phyloP scores from a whole-genome alignment of 1,139 yeast species.

The Geotrichum fermentans region DNA sequence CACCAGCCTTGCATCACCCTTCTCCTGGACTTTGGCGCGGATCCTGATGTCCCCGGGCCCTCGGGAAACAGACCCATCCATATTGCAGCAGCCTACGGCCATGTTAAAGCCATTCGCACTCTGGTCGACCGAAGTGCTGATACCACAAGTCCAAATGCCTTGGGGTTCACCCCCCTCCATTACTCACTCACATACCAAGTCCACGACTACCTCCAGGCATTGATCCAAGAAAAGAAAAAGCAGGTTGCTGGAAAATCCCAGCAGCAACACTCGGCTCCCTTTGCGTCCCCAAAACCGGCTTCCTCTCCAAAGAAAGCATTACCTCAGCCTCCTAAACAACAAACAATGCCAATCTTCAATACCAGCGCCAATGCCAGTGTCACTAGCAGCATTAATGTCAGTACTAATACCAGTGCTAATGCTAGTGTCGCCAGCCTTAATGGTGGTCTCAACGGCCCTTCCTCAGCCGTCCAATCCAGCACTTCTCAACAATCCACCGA shows the following conservation, averaged over 20 bases:
- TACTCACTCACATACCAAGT: conserved; percentile 38
- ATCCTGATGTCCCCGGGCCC: conserved; percentile 52
- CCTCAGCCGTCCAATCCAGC: conserved; percentile 2
- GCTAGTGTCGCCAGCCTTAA: not conserved
- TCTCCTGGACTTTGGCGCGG: conserved; percentile 76
- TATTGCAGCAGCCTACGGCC: conserved; percentile 73
- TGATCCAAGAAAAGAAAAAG: conserved; percentile 30
- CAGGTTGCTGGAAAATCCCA: conserved; percentile 17
- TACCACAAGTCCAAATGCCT: conserved; percentile 48
- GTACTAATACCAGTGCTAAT: no score
- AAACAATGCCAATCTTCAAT: no score
- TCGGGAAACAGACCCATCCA: conserved; percentile 76
- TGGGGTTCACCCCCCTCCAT: conserved; percentile 64
- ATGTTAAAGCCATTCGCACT: conserved; percentile 56
- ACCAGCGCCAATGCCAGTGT: no score
- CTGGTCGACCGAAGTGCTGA: conserved; percentile 52
- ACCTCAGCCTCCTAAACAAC: conserved; percentile 9
- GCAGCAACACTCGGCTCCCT: not conserved
- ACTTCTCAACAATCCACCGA: not conserved
- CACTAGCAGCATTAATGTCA: no score
- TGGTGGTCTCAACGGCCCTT: not conserved
- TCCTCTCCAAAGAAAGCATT: not conserved
- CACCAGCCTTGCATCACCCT: conserved; percentile 66
- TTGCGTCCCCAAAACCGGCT: not conserved
- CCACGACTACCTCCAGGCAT: conserved; percentile 36